Evolutionary conservation across 495 filamentous ascomycete genomes (phyloP).

Genomic region (Neurospora sp.): DNA sequence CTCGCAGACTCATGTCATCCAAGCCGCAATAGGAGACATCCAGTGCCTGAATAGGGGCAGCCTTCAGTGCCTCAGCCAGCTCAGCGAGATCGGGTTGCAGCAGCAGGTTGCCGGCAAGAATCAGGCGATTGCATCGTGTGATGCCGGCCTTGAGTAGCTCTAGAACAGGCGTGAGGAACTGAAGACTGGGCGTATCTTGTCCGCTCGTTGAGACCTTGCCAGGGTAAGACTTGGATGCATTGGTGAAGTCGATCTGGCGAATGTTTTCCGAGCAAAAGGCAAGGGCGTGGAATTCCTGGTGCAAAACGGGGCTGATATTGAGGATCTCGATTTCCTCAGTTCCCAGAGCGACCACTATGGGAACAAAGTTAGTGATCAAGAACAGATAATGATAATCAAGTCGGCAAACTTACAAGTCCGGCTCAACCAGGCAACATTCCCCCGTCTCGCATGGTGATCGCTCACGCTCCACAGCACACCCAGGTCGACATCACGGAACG

Average conservation of each 20-base stretch:
- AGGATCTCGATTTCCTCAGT: conserved; percentile 27
- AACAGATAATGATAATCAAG: not conserved
- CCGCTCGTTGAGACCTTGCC: not conserved
- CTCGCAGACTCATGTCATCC: conserved; percentile 14
- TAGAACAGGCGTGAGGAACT: conserved; percentile 25
- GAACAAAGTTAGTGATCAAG: conserved; percentile 1
- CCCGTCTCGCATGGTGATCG: conserved; percentile 19
- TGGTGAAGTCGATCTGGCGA: conserved; percentile 33
- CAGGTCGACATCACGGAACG: conserved; percentile 66
- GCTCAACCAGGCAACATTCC: conserved; percentile 21
- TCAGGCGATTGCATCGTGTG: conserved; percentile 21
- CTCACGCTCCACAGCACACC: conserved; percentile 20
- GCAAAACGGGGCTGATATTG: conserved; percentile 27
- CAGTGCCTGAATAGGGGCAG: conserved; percentile 16
- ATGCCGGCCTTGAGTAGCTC: conserved; percentile 17
- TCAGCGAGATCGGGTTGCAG: conserved; percentile 18
- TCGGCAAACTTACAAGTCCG: conserved; percentile 15
- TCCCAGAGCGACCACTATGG: conserved; percentile 16
- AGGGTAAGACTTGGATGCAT: conserved; percentile 17
- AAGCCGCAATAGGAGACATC: conserved; percentile 23
- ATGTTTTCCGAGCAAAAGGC: conserved; percentile 34
- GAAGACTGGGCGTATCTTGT: conserved; percentile 5
- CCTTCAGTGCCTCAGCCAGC: conserved; percentile 19
- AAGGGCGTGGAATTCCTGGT: conserved; percentile 40
- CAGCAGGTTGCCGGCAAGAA: conserved; percentile 17